phyloP scores from a whole-genome alignment of 2,329 filamentous ascomycete genomes.

The Pseudocercospora eumusae region DNA sequence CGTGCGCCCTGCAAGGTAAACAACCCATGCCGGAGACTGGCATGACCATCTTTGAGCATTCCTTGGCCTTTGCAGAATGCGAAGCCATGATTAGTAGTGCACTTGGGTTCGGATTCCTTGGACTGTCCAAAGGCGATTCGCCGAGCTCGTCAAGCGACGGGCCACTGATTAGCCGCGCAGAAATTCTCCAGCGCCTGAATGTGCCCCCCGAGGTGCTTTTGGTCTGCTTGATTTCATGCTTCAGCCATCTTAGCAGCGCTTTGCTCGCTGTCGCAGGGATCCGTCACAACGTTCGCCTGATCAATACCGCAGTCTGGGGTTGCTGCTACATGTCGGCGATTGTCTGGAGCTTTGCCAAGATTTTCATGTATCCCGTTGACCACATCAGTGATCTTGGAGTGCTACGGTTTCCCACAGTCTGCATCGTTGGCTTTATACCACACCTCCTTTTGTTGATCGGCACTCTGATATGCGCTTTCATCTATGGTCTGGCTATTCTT shows the following conservation, averaged over 20 bases:
- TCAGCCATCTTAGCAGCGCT: conserved; percentile 86
- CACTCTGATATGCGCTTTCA: conserved; percentile 71
- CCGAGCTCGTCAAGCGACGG: conserved; percentile 30
- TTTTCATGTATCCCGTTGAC: conserved; percentile 48
- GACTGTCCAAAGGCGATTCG: conserved; percentile 47
- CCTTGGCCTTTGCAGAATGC: conserved; percentile 91
- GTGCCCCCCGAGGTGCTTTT: conserved; percentile 86
- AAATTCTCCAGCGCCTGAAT: conserved; percentile 76
- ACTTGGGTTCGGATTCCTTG: conserved; percentile 71
- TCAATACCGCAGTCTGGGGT: conserved; percentile 88
- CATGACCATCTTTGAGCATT: conserved; percentile 96
- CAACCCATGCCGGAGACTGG: conserved; percentile 81
- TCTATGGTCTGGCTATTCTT: conserved; percentile 75
- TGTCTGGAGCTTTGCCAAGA: conserved; percentile 66
- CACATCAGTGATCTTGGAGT: conserved; percentile 68
- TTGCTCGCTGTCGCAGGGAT: conserved; percentile 76
- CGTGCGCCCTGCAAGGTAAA: conserved; percentile 83
- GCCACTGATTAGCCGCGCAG: conserved; percentile 35
- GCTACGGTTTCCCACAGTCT: conserved; percentile 87
- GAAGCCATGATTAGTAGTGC: conserved; percentile 83
- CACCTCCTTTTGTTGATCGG: conserved; percentile 84
- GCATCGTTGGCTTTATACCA: conserved; percentile 90
- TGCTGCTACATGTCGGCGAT: conserved; percentile 86
- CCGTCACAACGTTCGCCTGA: conserved; percentile 75
- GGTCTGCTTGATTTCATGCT: conserved; percentile 81